A percentile compares a stretch with the other conserved stretches of the same genome.
Conservation (phyloP, 768 basidiomycete species). For the Lactarius akahatsu region DNA sequence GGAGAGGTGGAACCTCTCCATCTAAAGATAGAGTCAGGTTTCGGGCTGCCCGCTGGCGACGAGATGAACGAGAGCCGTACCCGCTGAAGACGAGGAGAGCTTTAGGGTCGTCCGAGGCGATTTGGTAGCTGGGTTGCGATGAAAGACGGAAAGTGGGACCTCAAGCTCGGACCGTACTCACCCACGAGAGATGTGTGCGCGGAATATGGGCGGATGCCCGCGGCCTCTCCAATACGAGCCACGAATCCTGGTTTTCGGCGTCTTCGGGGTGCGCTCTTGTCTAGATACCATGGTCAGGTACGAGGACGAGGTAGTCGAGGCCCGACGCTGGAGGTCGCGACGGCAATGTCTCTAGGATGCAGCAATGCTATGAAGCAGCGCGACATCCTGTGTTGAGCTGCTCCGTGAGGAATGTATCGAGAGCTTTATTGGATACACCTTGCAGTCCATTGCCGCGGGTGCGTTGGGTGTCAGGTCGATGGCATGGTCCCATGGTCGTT, state of each 20-base stretch:
- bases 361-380: constrained; percentile 20
- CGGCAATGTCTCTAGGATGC: constrained; percentile 12
- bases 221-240: constrained; percentile 80
- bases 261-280: constrained; percentile 54
- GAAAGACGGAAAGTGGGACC: no score
- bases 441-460: no score
- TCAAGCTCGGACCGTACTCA: constrained; percentile 37
- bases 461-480: no score
- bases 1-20: constrained; percentile 77
- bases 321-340: constrained; percentile 30
- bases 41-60: neutral
- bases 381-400: constrained; percentile 29
- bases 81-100: constrained; percentile 87
- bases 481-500: no score
- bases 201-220: constrained; percentile 69
- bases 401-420: no score
- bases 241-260: constrained; percentile 60
- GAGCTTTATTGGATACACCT: no score
- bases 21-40: neutral
- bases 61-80: constrained; percentile 44
- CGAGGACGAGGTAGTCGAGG: constrained; percentile 75
- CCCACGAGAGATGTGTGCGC: constrained; percentile 75
- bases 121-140: constrained; percentile 14
- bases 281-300: constrained; percentile 94
- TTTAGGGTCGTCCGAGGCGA: constrained; percentile 21